Evolutionary conservation across 1,284 basidiomycete species (phyloP).

Genomic region (Erythrobasidium hasegawianum): DNA sequence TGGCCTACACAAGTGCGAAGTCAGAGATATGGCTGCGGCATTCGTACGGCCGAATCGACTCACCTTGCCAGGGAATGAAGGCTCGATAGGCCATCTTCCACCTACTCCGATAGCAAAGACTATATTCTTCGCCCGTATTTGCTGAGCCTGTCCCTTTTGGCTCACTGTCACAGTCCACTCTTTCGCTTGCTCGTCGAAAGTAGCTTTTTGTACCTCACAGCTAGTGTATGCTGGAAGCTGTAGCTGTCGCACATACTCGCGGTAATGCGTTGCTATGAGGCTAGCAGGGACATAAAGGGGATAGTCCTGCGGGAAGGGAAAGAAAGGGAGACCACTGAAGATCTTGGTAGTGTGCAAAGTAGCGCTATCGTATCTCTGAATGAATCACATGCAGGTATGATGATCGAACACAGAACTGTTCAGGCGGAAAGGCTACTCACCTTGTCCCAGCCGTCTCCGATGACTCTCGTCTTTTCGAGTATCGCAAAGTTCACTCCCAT

Average conservation of each 20-base stretch:
- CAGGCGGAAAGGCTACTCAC: no score
- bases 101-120: conserved; percentile 26
- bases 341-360: conserved; percentile 20
- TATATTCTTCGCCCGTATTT: neutral
- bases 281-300: conserved; percentile 13
- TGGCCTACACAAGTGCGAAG: neutral
- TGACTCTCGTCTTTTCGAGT: conserved; percentile 8
- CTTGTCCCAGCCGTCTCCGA: conserved; percentile 30
- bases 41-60: no score
- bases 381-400: no score
- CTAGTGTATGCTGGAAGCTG: conserved; percentile 18
- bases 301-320: conserved; percentile 22
- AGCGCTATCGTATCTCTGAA: conserved; percentile 26
- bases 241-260: conserved; percentile 11
- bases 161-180: conserved; percentile 18
- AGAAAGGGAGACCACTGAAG: conserved; percentile 23
- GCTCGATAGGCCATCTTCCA: conserved; percentile 15
- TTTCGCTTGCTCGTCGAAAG: conserved; percentile 12
- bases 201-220: conserved; percentile 9
- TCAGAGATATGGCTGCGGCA: no score
- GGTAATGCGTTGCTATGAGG: conserved; percentile 21
- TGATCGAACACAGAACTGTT: no score
- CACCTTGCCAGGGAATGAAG: conserved; percentile 8
- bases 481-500: conserved; percentile 19
- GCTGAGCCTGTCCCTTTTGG: conserved; percentile 5